These are phyloP conservation scores for Oryza glumipatula DNA, from an alignment of 176 grass and related monocot genomes.

Conservation along the genomic window DNA sequence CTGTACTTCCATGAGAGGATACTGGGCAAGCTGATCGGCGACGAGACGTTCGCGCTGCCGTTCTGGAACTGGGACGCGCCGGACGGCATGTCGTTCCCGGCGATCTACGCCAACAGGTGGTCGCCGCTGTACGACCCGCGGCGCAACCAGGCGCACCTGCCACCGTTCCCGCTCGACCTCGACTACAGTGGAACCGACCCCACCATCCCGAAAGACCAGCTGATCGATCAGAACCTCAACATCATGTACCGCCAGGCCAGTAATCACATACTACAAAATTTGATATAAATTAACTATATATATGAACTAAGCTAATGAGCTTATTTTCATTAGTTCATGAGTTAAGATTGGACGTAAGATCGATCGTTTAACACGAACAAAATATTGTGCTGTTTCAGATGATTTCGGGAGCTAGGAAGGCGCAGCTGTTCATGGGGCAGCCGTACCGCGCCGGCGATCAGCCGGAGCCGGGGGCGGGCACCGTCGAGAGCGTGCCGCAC, in stretches of 20 bases:
- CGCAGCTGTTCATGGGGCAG: slow-evolving; percentile 61
- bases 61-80: slow-evolving; percentile 96
- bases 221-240: slow-evolving; percentile 57
- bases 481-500: slow-evolving; percentile 62
- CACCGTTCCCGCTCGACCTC: slow-evolving; percentile 53
- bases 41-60: slow-evolving; percentile 70
- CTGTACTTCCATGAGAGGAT: slow-evolving; percentile 78
- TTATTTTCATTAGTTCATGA: no score
- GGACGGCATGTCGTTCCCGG: slow-evolving; percentile 56
- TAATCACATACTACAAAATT: not conserved
- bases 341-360: not conserved
- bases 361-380: no score
- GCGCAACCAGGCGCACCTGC: slow-evolving; percentile 56
- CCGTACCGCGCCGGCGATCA: slow-evolving; percentile 61
- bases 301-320: no score
- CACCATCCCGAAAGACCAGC: slow-evolving; percentile 25
- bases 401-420: slow-evolving; percentile 52
- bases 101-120: slow-evolving; percentile 46
- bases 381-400: slow-evolving; percentile 32
- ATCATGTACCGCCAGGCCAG: slow-evolving; percentile 80
- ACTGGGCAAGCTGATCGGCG: slow-evolving; percentile 73
- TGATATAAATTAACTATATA: not conserved
- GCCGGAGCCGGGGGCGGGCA: slow-evolving; percentile 45
- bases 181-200: slow-evolving; percentile 44
- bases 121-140: slow-evolving; percentile 57